A percentile compares a stretch with the other conserved stretches of the same genome.
phyloP scores from a whole-genome alignment of 768 basidiomycete species.

The Termitomyces bulborhizus region DNA sequence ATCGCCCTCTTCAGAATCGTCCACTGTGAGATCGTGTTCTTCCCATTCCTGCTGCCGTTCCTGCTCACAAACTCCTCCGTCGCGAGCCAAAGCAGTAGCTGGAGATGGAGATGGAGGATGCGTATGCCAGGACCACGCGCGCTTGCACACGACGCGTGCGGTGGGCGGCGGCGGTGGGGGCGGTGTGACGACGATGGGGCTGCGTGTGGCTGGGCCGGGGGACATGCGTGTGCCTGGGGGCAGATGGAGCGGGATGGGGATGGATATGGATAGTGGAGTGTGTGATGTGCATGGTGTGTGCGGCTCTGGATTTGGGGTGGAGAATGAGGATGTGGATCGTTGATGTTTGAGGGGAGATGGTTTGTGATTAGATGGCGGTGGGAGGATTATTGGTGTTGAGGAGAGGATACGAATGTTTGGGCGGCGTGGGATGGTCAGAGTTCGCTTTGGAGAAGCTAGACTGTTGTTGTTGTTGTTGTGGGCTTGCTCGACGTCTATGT shows the following conservation, averaged over 20 bases:
- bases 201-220: background rate
- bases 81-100: too few relatives aligned
- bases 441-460: background rate
- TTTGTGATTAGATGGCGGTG: too few relatives aligned
- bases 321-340: too few relatives aligned
- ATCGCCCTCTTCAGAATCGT: background rate
- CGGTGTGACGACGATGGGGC: background rate
- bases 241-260: background rate
- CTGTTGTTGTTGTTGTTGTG: background rate
- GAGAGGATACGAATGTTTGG: background rate
- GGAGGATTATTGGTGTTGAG: background rate
- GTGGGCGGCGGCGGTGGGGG: background rate
- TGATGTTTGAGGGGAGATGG: too few relatives aligned
- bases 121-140: background rate
- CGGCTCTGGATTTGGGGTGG: background rate
- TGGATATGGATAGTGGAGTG: too few relatives aligned
- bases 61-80: too few relatives aligned
- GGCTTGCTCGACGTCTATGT: too few relatives aligned
- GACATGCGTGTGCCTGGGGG: conserved; percentile 1
- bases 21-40: too few relatives aligned
- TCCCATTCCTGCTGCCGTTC: too few relatives aligned
- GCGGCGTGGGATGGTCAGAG: background rate
- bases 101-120: too few relatives aligned
- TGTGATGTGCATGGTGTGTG: background rate
- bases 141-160: background rate